These are phyloP conservation scores for Leonotis leonurus DNA, from an alignment of 257 asterid species.

Conservation along the genomic window DNA sequence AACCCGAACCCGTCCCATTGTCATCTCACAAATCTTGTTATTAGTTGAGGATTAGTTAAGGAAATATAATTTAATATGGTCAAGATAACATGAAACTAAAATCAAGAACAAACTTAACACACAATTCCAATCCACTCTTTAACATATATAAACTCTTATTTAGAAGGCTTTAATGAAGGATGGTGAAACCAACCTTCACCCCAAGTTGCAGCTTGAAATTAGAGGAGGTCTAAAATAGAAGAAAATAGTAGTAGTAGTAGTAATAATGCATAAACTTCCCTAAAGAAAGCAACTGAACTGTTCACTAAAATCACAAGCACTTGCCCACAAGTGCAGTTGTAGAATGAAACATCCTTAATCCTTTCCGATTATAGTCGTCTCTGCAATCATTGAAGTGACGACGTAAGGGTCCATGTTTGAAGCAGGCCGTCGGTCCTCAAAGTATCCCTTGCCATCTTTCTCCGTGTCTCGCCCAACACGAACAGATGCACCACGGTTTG, in stretches of 20 bases:
- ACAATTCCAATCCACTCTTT: no score
- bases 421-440: conserved; percentile 93
- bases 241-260: background rate
- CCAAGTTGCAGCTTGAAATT: background rate
- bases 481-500: conserved; percentile 85
- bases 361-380: conserved; percentile 72
- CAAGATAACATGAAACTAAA: no score
- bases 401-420: conserved; percentile 94
- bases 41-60: no score
- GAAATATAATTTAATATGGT: no score
- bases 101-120: no score
- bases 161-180: background rate
- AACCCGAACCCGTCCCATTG: no score
- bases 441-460: conserved; percentile 89
- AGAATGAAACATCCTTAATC: no score
- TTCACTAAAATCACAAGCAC: no score
- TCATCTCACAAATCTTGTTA: no score
- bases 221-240: background rate
- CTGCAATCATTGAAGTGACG: conserved; percentile 90
- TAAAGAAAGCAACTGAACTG: background rate
- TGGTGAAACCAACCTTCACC: no score
- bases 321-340: no score
- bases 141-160: background rate
- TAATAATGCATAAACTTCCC: background rate
- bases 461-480: conserved; percentile 95